These are phyloP conservation scores for Stachybotrys elegans DNA, from an alignment of 2,329 filamentous ascomycete genomes.

Conservation along the genomic window DNA sequence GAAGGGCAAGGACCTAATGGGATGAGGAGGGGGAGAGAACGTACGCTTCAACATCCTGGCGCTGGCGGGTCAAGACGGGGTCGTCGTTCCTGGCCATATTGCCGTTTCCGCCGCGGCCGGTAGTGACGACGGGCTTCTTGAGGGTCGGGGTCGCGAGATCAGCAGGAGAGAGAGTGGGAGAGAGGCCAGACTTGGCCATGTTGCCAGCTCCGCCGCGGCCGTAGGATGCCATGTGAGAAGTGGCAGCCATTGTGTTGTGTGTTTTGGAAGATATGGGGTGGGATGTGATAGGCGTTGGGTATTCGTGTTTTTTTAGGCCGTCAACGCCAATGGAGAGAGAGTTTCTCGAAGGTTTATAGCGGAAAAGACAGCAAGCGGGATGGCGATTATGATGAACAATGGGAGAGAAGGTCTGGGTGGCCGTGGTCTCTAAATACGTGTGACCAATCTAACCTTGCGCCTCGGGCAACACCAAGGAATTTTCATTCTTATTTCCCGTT, in stretches of 20 bases:
- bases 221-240: slow-evolving; percentile 55
- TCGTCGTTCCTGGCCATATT: slow-evolving; percentile 79
- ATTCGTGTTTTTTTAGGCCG: too few species aligned
- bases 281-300: neutral
- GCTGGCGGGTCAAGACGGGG: slow-evolving; percentile 65
- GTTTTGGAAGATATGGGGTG: neutral
- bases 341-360: too few species aligned
- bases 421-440: too few species aligned
- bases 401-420: too few species aligned
- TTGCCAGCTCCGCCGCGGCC: slow-evolving; percentile 78
- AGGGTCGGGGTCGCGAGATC: slow-evolving; percentile 79
- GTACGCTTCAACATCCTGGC: slow-evolving; percentile 77
- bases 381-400: too few species aligned
- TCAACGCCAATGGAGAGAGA: too few species aligned
- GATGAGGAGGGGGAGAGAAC: slow-evolving; percentile 23
- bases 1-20: neutral
- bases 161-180: slow-evolving; percentile 47
- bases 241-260: slow-evolving; percentile 34
- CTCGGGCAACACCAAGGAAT: too few species aligned
- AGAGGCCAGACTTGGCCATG: slow-evolving; percentile 52
- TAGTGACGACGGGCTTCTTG: slow-evolving; percentile 80
- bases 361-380: too few species aligned
- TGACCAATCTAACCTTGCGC: too few species aligned
- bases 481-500: too few species aligned
- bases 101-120: slow-evolving; percentile 79